phyloP scores from a whole-genome alignment of 768 basidiomycete species.

The Boletus reticulatus region DNA sequence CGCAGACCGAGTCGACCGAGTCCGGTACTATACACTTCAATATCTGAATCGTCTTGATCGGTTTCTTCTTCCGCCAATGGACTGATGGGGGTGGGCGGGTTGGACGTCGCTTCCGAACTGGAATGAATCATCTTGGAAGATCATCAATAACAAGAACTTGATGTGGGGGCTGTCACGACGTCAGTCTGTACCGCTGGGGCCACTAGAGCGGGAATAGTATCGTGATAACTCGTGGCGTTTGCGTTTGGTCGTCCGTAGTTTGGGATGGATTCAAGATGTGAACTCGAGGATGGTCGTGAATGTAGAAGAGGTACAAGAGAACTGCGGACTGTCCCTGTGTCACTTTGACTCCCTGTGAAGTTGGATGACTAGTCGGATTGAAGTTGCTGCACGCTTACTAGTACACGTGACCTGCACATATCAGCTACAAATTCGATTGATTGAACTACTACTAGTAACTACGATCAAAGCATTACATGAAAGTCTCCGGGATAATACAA shows the following conservation, averaged over 20 bases:
- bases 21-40: conserved; percentile 20
- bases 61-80: conserved; percentile 41
- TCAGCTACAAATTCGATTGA: too few relatives aligned
- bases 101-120: conserved; percentile 36
- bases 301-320: neutral
- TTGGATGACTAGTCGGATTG: neutral
- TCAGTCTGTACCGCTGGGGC: neutral
- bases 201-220: neutral
- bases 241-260: neutral
- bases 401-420: conserved; percentile 8
- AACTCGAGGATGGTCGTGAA: neutral
- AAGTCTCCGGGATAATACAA: too few relatives aligned
- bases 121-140: conserved; percentile 30
- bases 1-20: too few relatives aligned
- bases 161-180: neutral
- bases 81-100: conserved; percentile 35
- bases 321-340: neutral
- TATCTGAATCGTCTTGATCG: conserved; percentile 29
- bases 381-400: neutral
- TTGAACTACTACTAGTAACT: too few relatives aligned
- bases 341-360: conserved; percentile 4
- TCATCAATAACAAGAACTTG: conserved; percentile 11
- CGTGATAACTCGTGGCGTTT: neutral
- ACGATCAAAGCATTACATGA: too few relatives aligned
- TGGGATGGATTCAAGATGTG: neutral